Conservation (phyloP, 768 basidiomycete genomes). For the Strobilomyces echinocephalus region DNA sequence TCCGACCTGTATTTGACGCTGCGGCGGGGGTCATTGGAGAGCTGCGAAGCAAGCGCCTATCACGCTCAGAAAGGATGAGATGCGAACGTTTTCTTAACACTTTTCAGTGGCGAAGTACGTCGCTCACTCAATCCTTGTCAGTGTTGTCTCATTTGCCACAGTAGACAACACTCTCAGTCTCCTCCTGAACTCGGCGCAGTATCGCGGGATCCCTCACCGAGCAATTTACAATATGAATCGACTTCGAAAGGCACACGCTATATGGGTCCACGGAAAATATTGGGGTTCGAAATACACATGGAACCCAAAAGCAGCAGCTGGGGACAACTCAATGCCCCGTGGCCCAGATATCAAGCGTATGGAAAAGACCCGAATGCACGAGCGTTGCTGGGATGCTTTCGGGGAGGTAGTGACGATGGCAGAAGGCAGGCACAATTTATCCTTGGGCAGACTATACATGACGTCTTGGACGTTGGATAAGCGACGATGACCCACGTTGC, state of each 20-base stretch:
- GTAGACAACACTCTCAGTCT: constrained; percentile 67
- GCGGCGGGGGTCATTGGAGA: constrained; percentile 42
- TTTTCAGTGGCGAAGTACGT: constrained; percentile 57
- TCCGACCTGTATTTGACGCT: constrained; percentile 51
- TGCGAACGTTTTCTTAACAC: constrained; percentile 40
- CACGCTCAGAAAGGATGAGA: constrained; percentile 25
- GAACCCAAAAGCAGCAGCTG: constrained; percentile 35
- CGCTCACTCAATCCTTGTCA: neutral
- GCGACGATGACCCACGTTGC: neutral
- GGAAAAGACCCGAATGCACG: constrained; percentile 29
- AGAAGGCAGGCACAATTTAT: constrained; percentile 48
- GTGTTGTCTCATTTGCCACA: constrained; percentile 28
- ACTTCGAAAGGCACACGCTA: constrained; percentile 29
- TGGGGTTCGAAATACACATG: constrained; percentile 28
- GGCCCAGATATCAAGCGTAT: constrained; percentile 18
- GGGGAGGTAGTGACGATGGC: constrained; percentile 55
- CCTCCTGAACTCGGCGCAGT: constrained; percentile 55
- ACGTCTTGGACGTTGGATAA: constrained; percentile 23
- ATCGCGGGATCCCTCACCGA: constrained; percentile 58
- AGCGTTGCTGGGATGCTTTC: constrained; percentile 42
- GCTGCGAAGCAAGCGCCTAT: constrained; percentile 32
- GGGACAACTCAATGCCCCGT: constrained; percentile 20
- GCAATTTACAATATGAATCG: constrained; percentile 48
- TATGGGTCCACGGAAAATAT: constrained; percentile 23
- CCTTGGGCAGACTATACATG: constrained; percentile 43